These are phyloP conservation scores for Chamaecrista fasciculata DNA, from an alignment of 306 rosid genomes.

Conservation along the genomic window DNA sequence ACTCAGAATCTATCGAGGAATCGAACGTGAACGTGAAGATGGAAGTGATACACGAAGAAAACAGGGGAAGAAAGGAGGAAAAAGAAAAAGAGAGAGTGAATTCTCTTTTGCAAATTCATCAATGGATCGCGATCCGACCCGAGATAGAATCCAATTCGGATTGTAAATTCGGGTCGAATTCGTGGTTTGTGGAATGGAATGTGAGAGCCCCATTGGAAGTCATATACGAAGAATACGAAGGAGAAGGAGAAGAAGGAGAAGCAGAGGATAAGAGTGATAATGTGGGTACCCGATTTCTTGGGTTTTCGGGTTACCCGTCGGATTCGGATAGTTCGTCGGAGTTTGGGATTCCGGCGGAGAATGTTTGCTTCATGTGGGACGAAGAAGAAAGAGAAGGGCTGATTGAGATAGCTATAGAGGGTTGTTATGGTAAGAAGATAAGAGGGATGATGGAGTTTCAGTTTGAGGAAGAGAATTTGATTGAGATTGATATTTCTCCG, in stretches of 20 bases:
- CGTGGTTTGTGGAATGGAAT: conserved; percentile 61
- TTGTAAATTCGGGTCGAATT: too few species aligned
- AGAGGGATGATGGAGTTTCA: conserved; percentile 37
- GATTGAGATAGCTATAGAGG: conserved; percentile 74
- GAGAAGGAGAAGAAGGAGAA: conserved; percentile 41
- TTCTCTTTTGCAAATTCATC: conserved; percentile 19
- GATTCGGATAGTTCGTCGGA: conserved; percentile 76
- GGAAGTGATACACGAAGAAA: conserved; percentile 15
- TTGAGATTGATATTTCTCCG: conserved; percentile 56
- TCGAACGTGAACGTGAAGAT: neutral
- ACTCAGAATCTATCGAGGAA: too few species aligned
- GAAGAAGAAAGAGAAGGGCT: conserved; percentile 72
- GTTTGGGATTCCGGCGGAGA: conserved; percentile 41
- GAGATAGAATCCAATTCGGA: conserved; percentile 28
- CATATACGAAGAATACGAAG: conserved; percentile 72
- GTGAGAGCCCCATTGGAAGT: conserved; percentile 78
- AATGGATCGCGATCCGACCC: conserved; percentile 18
- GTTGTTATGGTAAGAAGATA: conserved; percentile 18
- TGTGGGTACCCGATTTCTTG: conserved; percentile 12
- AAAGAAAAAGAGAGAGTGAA: conserved; percentile 13
- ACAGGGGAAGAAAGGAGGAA: conserved; percentile 29
- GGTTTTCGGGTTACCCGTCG: conserved; percentile 41
- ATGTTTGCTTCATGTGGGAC: conserved; percentile 44
- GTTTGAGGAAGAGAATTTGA: conserved; percentile 47
- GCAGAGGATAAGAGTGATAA: conserved; percentile 30